Percentiles rank a stretch among this genome's conserved stretches.
phyloP scores from a whole-genome alignment of 2,329 filamentous ascomycete species.

The Ophiostoma novo-ulmi region DNA sequence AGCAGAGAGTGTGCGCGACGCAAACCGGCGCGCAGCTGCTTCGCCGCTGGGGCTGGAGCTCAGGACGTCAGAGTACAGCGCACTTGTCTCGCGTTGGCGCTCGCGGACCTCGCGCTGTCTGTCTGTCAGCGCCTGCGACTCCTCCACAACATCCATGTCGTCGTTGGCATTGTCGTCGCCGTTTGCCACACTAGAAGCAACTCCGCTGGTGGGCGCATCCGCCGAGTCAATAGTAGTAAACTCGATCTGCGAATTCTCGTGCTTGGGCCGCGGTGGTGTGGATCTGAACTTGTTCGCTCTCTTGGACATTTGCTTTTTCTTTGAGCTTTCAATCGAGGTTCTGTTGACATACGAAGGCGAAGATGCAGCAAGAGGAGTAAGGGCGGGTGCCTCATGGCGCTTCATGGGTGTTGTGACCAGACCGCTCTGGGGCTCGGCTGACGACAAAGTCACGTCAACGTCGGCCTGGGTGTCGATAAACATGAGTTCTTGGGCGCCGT shows the following conservation, averaged over 20 bases:
- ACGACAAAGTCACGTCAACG: conserved; percentile 31
- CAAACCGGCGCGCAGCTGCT: background rate
- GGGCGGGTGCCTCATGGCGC: conserved; percentile 21
- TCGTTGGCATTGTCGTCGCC: background rate
- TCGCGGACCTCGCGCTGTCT: conserved; percentile 72
- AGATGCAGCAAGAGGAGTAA: conserved; percentile 19
- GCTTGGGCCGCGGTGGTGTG: conserved; percentile 52
- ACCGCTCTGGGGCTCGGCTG: conserved; percentile 29
- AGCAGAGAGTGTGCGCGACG: conserved; percentile 16
- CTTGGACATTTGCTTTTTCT: conserved; percentile 5
- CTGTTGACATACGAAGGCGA: conserved; percentile 23
- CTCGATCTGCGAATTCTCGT: conserved; percentile 77
- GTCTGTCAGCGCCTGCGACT: conserved; percentile 73
- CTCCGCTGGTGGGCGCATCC: conserved; percentile 34
- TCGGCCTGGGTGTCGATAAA: conserved; percentile 51
- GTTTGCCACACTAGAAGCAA: conserved; percentile 25
- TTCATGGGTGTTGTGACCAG: conserved; percentile 29
- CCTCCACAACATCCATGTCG: conserved; percentile 30
- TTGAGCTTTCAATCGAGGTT: background rate
- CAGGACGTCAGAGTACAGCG: conserved; percentile 62
- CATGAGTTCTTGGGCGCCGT: conserved; percentile 34
- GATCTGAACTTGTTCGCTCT: conserved; percentile 28
- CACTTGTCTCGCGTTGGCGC: conserved; percentile 61
- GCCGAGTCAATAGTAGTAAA: conserved; percentile 64
- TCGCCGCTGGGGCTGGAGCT: conserved; percentile 46